Conservation (phyloP, 495 filamentous ascomycete genomes). For the Neurospora terricola region DNA sequence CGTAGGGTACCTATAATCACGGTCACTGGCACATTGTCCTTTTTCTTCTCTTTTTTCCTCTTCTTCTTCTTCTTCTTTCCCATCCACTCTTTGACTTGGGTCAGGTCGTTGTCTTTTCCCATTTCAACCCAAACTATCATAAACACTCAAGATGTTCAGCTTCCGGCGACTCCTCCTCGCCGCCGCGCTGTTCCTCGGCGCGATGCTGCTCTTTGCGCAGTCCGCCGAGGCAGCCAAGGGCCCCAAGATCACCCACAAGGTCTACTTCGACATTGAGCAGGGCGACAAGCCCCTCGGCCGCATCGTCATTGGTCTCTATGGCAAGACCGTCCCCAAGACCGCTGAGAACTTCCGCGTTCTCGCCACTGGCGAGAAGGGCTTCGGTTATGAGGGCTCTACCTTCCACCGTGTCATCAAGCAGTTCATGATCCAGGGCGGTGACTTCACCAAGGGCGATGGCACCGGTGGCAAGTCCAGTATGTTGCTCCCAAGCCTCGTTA, state of each 20-base stretch:
- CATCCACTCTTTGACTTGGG: background rate
- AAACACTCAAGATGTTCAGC: constrained; percentile 39
- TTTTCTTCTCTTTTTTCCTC: background rate
- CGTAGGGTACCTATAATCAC: background rate
- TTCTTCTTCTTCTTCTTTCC: background rate
- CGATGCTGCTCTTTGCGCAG: constrained; percentile 61
- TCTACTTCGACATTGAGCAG: constrained; percentile 92
- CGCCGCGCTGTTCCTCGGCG: constrained; percentile 62
- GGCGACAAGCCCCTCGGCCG: constrained; percentile 76
- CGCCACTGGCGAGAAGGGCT: constrained; percentile 94
- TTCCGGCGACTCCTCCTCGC: constrained; percentile 51
- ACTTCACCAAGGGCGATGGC: constrained; percentile 94
- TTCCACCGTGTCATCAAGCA: constrained; percentile 99
- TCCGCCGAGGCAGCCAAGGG: constrained; percentile 69
- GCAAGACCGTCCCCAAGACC: constrained; percentile 96
- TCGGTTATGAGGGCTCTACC: constrained; percentile 85
- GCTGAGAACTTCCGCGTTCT: constrained; percentile 97
- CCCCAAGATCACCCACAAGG: constrained; percentile 94
- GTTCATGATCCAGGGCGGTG: constrained; percentile 99
- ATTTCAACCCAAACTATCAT: background rate
- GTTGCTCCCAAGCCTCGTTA: constrained; percentile 10
- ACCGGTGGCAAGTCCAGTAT: constrained; percentile 89
- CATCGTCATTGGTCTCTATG: constrained; percentile 91
- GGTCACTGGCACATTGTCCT: background rate
- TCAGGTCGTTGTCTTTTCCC: background rate